Conservation (phyloP, 331 rosid species). For the Prunus yedoensis region DNA sequence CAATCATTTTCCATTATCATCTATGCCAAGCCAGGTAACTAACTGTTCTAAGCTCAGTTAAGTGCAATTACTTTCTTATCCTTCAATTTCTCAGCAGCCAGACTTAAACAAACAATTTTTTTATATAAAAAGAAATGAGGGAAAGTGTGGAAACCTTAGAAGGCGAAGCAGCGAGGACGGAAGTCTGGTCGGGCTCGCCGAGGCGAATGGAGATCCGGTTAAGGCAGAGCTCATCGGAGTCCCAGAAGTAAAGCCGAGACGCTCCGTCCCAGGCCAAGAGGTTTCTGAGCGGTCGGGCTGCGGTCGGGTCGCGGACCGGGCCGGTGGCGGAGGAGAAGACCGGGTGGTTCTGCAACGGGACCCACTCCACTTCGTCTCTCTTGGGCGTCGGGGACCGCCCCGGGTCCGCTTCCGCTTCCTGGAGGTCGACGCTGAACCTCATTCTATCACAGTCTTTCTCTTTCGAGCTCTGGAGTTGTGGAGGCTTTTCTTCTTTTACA, state of each 20-base stretch:
- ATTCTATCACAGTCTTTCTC: conserved; percentile 18
- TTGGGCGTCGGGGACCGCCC: conserved; percentile 54
- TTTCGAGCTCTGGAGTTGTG: not conserved
- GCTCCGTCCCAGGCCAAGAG: conserved; percentile 81
- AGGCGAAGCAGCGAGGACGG: conserved; percentile 76
- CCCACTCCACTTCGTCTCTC: conserved; percentile 66
- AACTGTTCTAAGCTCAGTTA: not conserved
- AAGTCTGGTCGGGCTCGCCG: conserved; percentile 84
- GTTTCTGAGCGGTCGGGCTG: conserved; percentile 36
- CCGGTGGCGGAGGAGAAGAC: conserved; percentile 44
- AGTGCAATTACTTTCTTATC: not conserved
- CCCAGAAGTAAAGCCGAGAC: conserved; percentile 90
- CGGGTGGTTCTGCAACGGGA: conserved; percentile 70
- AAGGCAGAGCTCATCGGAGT: conserved; percentile 43
- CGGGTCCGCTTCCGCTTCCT: conserved; percentile 41
- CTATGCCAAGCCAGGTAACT: not conserved
- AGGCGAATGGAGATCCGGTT: conserved; percentile 77
- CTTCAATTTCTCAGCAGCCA: not conserved
- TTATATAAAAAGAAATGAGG: conserved; percentile 14
- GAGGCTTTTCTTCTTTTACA: not conserved
- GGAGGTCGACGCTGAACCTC: conserved; percentile 44
- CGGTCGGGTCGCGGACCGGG: conserved; percentile 7
- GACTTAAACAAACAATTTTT: not conserved
- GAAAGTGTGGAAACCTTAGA: conserved; percentile 51
- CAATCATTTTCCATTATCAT: not conserved